Evolutionary conservation across 179 eudicot genomes (phyloP).

Genomic region (Silene vulgaris): DNA sequence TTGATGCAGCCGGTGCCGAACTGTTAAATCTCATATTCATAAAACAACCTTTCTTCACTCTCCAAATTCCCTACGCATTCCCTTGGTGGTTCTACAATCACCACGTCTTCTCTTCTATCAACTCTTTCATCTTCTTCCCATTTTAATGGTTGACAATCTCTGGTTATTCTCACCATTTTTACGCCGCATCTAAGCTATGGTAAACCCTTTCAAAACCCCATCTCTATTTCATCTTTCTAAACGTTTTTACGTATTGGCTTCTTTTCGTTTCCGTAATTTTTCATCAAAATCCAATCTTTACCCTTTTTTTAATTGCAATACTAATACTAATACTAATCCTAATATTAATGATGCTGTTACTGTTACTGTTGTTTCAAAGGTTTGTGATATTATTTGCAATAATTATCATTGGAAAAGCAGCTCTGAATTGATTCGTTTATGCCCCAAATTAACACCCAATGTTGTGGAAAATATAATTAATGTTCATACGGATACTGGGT

Average conservation of each 20-base stretch:
- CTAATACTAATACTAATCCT: too few relatives aligned
- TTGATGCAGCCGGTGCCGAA: not conserved
- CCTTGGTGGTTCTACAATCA: not conserved
- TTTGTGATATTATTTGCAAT: constrained; percentile 37
- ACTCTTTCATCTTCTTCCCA: not conserved
- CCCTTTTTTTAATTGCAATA: not conserved
- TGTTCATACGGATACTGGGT: constrained; percentile 28
- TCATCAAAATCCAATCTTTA: constrained; percentile 37
- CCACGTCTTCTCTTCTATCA: not conserved
- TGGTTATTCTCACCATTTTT: not conserved
- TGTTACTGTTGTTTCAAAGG: constrained; percentile 27
- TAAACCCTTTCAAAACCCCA: constrained; percentile 38
- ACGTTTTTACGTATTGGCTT: constrained; percentile 23
- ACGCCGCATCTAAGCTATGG: constrained; percentile 30
- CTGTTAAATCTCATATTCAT: too few relatives aligned
- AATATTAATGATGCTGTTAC: not conserved
- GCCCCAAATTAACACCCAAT: constrained; percentile 33
- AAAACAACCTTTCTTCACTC: not conserved
- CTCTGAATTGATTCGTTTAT: constrained; percentile 39
- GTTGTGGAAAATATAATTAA: constrained; percentile 42
- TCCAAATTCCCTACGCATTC: not conserved
- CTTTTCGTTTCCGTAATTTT: constrained; percentile 25
- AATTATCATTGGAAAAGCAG: constrained; percentile 37
- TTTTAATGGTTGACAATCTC: not conserved
- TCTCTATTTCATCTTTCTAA: constrained; percentile 20